Base-by-base conservation (phyloP, 495 filamentous ascomycete genomes). In the Penicillium taxi region DNA sequence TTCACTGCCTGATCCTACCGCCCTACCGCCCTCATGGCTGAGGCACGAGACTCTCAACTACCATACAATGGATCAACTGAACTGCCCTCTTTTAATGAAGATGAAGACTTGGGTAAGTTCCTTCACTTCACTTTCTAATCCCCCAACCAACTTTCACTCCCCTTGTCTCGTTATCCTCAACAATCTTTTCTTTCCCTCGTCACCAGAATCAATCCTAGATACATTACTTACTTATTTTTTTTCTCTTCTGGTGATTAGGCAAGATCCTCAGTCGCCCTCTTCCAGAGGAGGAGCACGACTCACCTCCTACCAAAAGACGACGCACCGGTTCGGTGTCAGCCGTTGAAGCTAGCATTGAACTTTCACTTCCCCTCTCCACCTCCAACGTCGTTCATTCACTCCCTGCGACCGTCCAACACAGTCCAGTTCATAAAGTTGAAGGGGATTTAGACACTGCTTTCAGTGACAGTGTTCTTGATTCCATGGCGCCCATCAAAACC, bases 301-400 rank as follows among this genome's bases (percentile, higher is more conserved):
- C 62, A 7, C 59, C 66, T 7, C 59, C 59, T 14, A 58, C 63
- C 8, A 70, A 70, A 50, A 68, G 63, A 45, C 61, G 63, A 21
- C 63, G 64, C 16, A 63, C 58, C 11, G 64, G 51, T 14, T 52
- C 61, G 14, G 55, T 45, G 5, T 47, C 48, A 9, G 42, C 38
- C 26, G 55, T 48, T n/a, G 57, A 59, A 6, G 20, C 48, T 11
- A n/a, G n/a, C n/a, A n/a, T n/a, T n/a, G n/a, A n/a, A n/a, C n/a
- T n/a, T n/a, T n/a, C n/a, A n/a, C n/a, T n/a, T n/a, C n/a, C n/a
- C n/a, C n/a, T n/a, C n/a, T n/a, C n/a, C n/a, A n/a, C n/a, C n/a
- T n/a, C n/a, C n/a, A n/a, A n/a, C n/a, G 23, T 56, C 1, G 40
- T 37, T 11, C 32, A 48, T 25, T 41, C 47, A 27, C 42, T 50